A percentile compares a stretch with the other conserved stretches of the same genome.
Conservation (phyloP, 1,284 basidiomycete genomes). For the Polyporus tsugae region DNA sequence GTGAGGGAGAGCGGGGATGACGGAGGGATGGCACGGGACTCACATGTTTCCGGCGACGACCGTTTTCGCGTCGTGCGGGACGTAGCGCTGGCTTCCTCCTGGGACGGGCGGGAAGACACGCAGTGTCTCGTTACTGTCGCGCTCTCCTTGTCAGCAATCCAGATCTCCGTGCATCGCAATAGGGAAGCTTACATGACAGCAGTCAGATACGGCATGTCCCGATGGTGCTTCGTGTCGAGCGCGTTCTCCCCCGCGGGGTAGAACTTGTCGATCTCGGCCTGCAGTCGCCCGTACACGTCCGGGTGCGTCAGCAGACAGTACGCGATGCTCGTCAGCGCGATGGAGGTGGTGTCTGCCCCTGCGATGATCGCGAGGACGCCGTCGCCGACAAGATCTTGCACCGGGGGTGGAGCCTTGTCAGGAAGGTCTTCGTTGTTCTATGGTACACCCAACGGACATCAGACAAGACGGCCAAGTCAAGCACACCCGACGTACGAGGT, state of each 20-base stretch:
- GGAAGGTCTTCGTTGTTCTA: constrained; percentile 35
- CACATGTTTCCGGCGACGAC: constrained; percentile 11
- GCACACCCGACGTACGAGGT: constrained; percentile 19
- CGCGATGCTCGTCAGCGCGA: constrained; percentile 34
- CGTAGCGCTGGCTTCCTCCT: constrained; percentile 59
- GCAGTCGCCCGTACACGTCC: constrained; percentile 32
- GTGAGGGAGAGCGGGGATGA: constrained; percentile 27
- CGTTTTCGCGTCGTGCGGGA: constrained; percentile 13
- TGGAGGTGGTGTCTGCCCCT: constrained; percentile 44
- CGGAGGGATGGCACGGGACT: constrained; percentile 27
- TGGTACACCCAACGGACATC: background rate
- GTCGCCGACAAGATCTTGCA: constrained; percentile 25
- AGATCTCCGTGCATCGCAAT: background rate
- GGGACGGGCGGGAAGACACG: constrained; percentile 63
- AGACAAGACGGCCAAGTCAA: background rate
- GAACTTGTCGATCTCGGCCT: constrained; percentile 40
- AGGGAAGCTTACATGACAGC: constrained; percentile 23
- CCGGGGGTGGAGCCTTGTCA: constrained; percentile 18
- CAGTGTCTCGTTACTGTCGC: constrained; percentile 63
- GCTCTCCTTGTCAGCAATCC: background rate
- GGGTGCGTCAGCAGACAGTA: constrained; percentile 35
- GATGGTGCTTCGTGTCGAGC: constrained; percentile 32
- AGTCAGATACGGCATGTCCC: constrained; percentile 41
- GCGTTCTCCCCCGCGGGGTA: constrained; percentile 38
- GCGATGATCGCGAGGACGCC: constrained; percentile 33